Conservation (phyloP, 257 asterid genomes). For the Mentha longifolia region DNA sequence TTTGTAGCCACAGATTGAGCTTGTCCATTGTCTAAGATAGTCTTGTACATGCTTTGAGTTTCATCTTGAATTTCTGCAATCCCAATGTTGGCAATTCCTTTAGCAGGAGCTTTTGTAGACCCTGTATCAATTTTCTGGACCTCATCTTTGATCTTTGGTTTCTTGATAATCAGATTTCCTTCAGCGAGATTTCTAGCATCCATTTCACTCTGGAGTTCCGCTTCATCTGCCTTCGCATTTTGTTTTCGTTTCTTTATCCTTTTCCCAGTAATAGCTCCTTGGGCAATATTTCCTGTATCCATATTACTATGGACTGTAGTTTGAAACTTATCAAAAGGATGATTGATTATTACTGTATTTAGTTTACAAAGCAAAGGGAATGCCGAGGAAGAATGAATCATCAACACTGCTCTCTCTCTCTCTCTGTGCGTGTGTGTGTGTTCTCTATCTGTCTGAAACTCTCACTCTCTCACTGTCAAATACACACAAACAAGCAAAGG, state of each 20-base stretch:
- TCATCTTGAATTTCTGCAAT: slow-evolving; percentile 21
- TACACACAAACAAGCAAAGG: no score
- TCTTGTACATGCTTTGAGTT: neutral
- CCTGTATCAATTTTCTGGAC: slow-evolving; percentile 11
- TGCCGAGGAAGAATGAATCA: no score
- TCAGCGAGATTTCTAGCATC: slow-evolving; percentile 16
- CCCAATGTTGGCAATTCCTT: slow-evolving; percentile 23
- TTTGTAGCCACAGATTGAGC: neutral
- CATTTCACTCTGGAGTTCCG: slow-evolving; percentile 21
- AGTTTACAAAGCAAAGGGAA: no score
- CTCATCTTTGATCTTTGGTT: slow-evolving; percentile 25
- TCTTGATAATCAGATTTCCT: slow-evolving; percentile 21
- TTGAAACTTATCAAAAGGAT: no score
- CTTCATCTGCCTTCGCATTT: slow-evolving; percentile 15
- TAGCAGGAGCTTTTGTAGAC: slow-evolving; percentile 19
- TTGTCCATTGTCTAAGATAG: slow-evolving; percentile 10
- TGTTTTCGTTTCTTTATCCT: slow-evolving; percentile 24
- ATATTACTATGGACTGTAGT: neutral
- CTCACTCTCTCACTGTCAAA: no score
- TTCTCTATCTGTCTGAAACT: no score
- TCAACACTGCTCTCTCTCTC: no score
- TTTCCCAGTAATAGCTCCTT: slow-evolving; percentile 26
- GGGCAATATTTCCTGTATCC: slow-evolving; percentile 22
- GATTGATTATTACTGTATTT: no score
- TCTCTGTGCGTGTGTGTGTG: no score